A percentile compares a stretch with the other conserved stretches of the same genome.
Conservation (phyloP, 2,329 filamentous ascomycete species). For the Fusarium sulawesiense region DNA sequence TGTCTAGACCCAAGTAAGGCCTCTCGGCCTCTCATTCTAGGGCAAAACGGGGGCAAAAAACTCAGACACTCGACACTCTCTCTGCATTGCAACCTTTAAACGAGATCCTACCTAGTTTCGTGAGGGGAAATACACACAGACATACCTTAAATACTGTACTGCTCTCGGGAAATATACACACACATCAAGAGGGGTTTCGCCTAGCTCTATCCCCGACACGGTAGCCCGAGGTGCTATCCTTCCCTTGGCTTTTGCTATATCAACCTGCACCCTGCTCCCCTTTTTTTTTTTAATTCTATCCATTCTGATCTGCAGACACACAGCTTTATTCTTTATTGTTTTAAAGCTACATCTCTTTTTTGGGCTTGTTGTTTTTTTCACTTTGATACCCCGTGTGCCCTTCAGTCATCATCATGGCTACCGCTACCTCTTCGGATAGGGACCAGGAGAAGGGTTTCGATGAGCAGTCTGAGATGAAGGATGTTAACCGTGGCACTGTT, state of each 20-base stretch:
- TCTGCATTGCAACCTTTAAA: background rate
- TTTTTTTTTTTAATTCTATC: background rate
- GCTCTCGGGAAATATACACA: background rate
- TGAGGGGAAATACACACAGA: slow-evolving; percentile 38
- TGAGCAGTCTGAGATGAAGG: slow-evolving; percentile 39
- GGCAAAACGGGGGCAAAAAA: slow-evolving; percentile 23
- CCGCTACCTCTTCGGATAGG: slow-evolving; percentile 40
- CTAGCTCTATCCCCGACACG: slow-evolving; percentile 34
- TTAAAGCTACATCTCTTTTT: background rate
- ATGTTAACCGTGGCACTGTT: slow-evolving; percentile 21
- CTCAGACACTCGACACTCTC: background rate
- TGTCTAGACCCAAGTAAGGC: background rate
- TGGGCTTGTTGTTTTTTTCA: background rate
- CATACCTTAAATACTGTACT: background rate
- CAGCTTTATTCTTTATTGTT: background rate
- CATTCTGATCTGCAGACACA: slow-evolving; percentile 19
- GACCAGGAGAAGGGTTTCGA: slow-evolving; percentile 42
- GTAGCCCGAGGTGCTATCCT: slow-evolving; percentile 42
- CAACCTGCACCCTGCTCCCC: slow-evolving; percentile 13
- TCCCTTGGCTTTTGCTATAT: slow-evolving; percentile 34
- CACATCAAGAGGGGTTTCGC: slow-evolving; percentile 21
- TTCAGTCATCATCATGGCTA: slow-evolving; percentile 3
- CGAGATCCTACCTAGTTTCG: slow-evolving; percentile 7
- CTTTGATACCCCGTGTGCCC: background rate
- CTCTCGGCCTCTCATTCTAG: background rate